Percentiles rank a stretch among this genome's conserved stretches.
Conservation (phyloP, 2,329 filamentous ascomycete genomes). For the Penicillium crustosum region DNA sequence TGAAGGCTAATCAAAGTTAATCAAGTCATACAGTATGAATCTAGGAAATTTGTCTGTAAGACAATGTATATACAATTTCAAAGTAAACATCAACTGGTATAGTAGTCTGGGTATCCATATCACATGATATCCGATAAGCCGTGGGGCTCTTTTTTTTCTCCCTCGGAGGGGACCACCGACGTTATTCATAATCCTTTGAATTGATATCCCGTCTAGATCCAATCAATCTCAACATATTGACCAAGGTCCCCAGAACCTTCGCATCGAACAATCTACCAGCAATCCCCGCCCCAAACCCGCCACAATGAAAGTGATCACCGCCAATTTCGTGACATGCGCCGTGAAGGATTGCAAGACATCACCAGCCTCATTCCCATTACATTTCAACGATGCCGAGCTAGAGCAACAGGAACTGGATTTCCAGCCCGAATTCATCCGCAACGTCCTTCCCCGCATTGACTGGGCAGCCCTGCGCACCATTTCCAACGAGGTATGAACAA, state of each 20-base stretch:
- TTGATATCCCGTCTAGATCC: not conserved
- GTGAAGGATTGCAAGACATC: slow-evolving; percentile 90
- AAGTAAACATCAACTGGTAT: not conserved
- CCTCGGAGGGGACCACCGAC: slow-evolving; percentile 4
- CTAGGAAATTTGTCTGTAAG: not conserved
- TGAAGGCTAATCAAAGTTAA: not conserved
- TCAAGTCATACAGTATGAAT: not conserved
- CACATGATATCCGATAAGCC: slow-evolving; percentile 16
- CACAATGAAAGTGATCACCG: slow-evolving; percentile 87
- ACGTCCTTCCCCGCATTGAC: slow-evolving; percentile 82
- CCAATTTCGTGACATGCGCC: slow-evolving; percentile 96
- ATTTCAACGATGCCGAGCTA: slow-evolving; percentile 88
- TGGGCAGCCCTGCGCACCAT: slow-evolving; percentile 79
- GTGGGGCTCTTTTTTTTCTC: slow-evolving; percentile 8
- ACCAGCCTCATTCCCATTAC: slow-evolving; percentile 78
- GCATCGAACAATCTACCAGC: not conserved
- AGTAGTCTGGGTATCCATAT: not conserved
- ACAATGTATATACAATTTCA: not conserved
- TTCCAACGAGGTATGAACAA: slow-evolving; percentile 58
- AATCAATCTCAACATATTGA: not conserved
- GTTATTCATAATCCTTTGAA: not conserved
- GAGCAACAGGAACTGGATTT: slow-evolving; percentile 79
- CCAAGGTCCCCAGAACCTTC: not conserved
- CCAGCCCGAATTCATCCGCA: slow-evolving; percentile 76
- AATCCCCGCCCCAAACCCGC: not conserved